These are phyloP conservation scores for Hemisphaericaspora xylanilytica DNA, from an alignment of 1,139 yeast genomes.

Conservation along the genomic window DNA sequence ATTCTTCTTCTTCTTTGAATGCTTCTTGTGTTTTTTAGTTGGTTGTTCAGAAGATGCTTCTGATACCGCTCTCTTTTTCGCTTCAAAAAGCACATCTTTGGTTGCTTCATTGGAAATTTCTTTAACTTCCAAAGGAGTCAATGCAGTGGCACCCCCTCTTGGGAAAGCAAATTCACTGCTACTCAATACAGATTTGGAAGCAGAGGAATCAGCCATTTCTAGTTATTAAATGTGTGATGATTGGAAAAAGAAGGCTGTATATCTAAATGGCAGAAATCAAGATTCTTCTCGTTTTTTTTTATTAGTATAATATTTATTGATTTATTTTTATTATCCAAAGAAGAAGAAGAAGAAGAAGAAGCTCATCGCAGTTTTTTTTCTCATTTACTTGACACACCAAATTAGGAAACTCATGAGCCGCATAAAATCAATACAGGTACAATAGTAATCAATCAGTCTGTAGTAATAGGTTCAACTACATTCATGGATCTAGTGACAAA, in stretches of 20 bases:
- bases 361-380: too few relatives aligned
- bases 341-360: too few relatives aligned
- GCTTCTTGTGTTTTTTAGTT: conserved; percentile 26
- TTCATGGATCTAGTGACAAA: too few relatives aligned
- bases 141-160: conserved; percentile 87
- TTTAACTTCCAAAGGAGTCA: conserved; percentile 87
- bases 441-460: too few relatives aligned
- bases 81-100: conserved; percentile 74
- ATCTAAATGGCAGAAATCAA: not conserved
- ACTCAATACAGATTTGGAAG: conserved; percentile 23
- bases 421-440: too few relatives aligned
- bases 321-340: too few relatives aligned
- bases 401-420: too few relatives aligned
- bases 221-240: too few relatives aligned
- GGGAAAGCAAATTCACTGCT: conserved; percentile 79
- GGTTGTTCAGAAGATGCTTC: conserved; percentile 23
- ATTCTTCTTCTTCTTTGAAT: conserved; percentile 37
- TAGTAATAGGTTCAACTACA: too few relatives aligned
- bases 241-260: not conserved
- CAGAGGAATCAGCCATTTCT: conserved; percentile 18
- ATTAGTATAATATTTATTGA: too few relatives aligned
- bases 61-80: conserved; percentile 30
- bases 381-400: too few relatives aligned
- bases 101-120: conserved; percentile 93
- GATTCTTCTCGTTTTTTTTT: not conserved